Percentiles rank a stretch among this genome's conserved stretches.
These are phyloP conservation scores for Alternaria brassicae DNA, from an alignment of 2,329 filamentous ascomycete species.

Conservation along the genomic window DNA sequence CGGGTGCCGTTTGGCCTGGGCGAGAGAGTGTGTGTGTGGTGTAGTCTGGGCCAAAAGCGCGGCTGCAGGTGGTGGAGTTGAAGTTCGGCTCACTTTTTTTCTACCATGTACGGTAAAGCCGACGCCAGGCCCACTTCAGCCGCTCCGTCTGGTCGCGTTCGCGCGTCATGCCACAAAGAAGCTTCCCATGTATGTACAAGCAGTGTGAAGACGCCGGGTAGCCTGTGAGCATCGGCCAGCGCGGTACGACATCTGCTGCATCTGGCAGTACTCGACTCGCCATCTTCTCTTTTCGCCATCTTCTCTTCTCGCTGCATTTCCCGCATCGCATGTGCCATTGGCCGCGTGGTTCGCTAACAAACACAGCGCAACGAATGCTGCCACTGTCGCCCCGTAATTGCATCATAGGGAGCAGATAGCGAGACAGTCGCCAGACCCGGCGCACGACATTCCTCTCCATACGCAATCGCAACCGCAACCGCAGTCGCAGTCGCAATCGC, in stretches of 20 bases:
- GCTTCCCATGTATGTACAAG: too few relatives aligned
- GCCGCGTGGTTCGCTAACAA: neutral
- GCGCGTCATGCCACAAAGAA: too few relatives aligned
- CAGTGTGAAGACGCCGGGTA: too few relatives aligned
- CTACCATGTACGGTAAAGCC: too few relatives aligned
- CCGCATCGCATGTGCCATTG: neutral
- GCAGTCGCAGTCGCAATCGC: conserved; percentile 25
- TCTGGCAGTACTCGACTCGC: neutral
- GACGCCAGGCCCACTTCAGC: too few relatives aligned
- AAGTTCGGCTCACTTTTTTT: conserved; percentile 42
- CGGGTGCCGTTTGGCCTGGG: conserved; percentile 2
- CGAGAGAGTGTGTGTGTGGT: neutral
- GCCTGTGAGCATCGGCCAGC: neutral
- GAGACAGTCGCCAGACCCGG: conserved; percentile 22
- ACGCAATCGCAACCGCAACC: conserved; percentile 25
- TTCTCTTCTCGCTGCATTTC: neutral
- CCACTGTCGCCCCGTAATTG: conserved; percentile 37
- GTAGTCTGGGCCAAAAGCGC: conserved; percentile 9
- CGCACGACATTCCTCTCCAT: neutral
- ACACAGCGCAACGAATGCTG: neutral
- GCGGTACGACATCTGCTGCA: neutral
- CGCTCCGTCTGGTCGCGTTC: too few relatives aligned
- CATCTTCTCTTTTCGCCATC: neutral
- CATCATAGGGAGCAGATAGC: conserved; percentile 40
- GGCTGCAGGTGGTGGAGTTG: neutral